phyloP scores from a whole-genome alignment of 2,329 filamentous ascomycete genomes.

The Plectosphaerella sp. region DNA sequence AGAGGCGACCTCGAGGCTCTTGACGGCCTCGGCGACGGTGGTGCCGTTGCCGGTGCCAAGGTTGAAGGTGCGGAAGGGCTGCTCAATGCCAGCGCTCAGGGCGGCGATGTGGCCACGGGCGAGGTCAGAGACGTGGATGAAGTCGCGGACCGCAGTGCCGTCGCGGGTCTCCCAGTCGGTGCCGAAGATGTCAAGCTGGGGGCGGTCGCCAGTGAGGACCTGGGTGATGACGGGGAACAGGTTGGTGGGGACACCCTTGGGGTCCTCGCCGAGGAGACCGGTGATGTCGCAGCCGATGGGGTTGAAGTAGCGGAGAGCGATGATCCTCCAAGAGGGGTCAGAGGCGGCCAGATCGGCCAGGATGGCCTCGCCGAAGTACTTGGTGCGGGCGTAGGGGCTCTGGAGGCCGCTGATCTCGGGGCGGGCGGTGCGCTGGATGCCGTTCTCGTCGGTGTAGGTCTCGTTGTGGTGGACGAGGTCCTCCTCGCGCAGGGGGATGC shows the following conservation, averaged over 20 bases:
- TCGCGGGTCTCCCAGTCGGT: slow-evolving; percentile 62
- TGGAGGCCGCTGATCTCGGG: slow-evolving; percentile 48
- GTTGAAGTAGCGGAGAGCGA: slow-evolving; percentile 64
- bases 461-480: slow-evolving; percentile 48
- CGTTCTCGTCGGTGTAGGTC: slow-evolving; percentile 34
- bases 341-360: slow-evolving; percentile 56
- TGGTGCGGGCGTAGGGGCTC: slow-evolving; percentile 62
- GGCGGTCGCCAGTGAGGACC: slow-evolving; percentile 50
- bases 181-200: slow-evolving; percentile 57
- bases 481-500: slow-evolving; percentile 49
- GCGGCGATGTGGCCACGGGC: slow-evolving; percentile 61
- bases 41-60: slow-evolving; percentile 40
- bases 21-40: slow-evolving; percentile 38
- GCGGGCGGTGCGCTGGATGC: slow-evolving; percentile 22
- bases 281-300: slow-evolving; percentile 63
- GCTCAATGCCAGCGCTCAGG: slow-evolving; percentile 27
- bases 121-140: slow-evolving; percentile 63
- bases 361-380: slow-evolving; percentile 65
- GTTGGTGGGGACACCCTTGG: slow-evolving; percentile 57
- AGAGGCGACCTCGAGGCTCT: slow-evolving; percentile 30
- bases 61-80: slow-evolving; percentile 36
- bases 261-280: slow-evolving; percentile 60
- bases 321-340: slow-evolving; percentile 58
- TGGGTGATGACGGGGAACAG: slow-evolving; percentile 60
- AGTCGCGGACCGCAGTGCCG: slow-evolving; percentile 63